Percentiles rank a stretch among this genome's conserved stretches.
Evolutionary conservation across 2,329 filamentous ascomycete species (phyloP).

Genomic region (Ceratocystis smalleyi): DNA sequence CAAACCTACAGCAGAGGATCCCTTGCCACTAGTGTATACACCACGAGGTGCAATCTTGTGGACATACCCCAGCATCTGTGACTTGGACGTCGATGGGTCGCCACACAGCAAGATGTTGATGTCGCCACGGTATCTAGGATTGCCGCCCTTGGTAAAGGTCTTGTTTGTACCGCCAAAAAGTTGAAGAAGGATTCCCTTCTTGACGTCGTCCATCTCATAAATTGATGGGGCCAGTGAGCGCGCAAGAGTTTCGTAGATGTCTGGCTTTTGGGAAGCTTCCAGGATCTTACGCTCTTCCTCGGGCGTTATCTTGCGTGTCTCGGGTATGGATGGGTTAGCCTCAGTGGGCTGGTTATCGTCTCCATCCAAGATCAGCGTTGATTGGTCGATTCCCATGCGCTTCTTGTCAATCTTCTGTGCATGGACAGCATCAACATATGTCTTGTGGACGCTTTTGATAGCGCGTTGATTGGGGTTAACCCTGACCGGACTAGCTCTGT

Average conservation of each 20-base stretch:
- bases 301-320: slow-evolving; percentile 64
- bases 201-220: slow-evolving; percentile 96
- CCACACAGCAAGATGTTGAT: slow-evolving; percentile 95
- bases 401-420: slow-evolving; percentile 95
- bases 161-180: slow-evolving; percentile 98
- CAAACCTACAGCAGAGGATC: slow-evolving; percentile 65
- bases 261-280: slow-evolving; percentile 59
- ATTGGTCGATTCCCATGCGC: slow-evolving; percentile 77
- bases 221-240: slow-evolving; percentile 86
- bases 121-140: slow-evolving; percentile 87
- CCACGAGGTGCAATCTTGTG: slow-evolving; percentile 91
- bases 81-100: slow-evolving; percentile 93
- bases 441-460: slow-evolving; percentile 94
- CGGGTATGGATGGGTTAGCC: slow-evolving; percentile 23
- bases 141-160: slow-evolving; percentile 89
- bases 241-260: slow-evolving; percentile 85
- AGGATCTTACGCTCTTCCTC: slow-evolving; percentile 86
- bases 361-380: slow-evolving; percentile 58
- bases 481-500: slow-evolving; percentile 83
- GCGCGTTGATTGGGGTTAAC: slow-evolving; percentile 86
- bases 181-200: slow-evolving; percentile 93
- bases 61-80: slow-evolving; percentile 82
- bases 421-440: slow-evolving; percentile 87
- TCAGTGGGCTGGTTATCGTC: slow-evolving; percentile 37
- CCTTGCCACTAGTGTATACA: slow-evolving; percentile 69